Base-by-base conservation (phyloP, 805 yeast species). In the Candida jianshihensis region DNA sequence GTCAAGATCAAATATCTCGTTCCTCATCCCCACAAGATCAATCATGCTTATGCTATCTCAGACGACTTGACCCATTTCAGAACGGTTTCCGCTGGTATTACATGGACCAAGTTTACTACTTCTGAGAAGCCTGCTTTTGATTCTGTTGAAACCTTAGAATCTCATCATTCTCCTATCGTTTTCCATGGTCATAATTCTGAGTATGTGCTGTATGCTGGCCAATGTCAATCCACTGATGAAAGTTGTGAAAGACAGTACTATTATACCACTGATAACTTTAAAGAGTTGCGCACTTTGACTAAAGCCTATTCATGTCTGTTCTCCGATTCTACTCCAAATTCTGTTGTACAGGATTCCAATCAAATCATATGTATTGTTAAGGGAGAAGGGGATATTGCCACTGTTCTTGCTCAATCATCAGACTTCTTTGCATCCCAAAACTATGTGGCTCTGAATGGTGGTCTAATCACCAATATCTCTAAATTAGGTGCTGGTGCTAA, bases 261-360 rank as follows among this genome's bases (percentile, higher is more conserved):
- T 47, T 68, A 66, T 49, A 68, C 81, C 10, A 56, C 42, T 4
- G 71, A 73, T 49, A 68, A 68, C 30, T 64, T 75, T 44, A 58
- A 61, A 33, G 45, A 67, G 9, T 31, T 49, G n/a, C 37, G 47
- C 4, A 39, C 47, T 21, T 30, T 60, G 27, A 47, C 50, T 1
- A 43, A 51, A 21, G 63, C 61, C 16, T 52, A 47, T 34, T 62
- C 70, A 3, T 62, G 66, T 43, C 31, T 54, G 20, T 49, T 64
- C 36, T 43, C 54, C 19, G 46, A 44, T 6, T 53, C 57, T n/a
- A 48, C 57, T 19, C 49, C 53, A 13, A 34, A 43, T 12, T 39
- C 44, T 8, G 46, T 38, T 7, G 34, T 36, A n/a, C 54, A 53
- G 6, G 47, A 54, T 16, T 42, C 55, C 11, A 49, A 61, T 19